Conservation (phyloP, 495 filamentous ascomycete genomes). For the Trichoderma parareesei region DNA sequence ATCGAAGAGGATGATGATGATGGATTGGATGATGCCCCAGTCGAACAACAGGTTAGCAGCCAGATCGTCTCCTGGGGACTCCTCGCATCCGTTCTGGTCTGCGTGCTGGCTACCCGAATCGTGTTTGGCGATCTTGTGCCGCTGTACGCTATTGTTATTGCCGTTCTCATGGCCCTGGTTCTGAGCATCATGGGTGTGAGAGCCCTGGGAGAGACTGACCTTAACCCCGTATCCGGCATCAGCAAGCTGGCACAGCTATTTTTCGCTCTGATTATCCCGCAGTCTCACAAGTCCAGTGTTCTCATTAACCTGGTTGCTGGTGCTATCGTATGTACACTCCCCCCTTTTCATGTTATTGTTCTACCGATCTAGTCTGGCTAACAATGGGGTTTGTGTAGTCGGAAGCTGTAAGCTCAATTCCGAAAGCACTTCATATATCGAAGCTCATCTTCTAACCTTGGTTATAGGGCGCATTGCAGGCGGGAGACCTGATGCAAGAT, state of each 20-base stretch:
- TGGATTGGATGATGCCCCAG: constrained; percentile 65
- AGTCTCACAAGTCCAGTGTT: constrained; percentile 66
- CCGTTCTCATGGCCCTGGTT: constrained; percentile 79
- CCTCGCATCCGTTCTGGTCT: constrained; percentile 66
- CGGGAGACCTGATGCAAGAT: constrained; percentile 97
- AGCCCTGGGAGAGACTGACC: constrained; percentile 88
- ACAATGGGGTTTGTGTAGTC: constrained; percentile 15
- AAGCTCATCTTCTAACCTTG: constrained; percentile 7
- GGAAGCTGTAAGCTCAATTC: constrained; percentile 22
- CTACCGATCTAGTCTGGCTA: not conserved
- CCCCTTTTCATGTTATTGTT: too few relatives aligned
- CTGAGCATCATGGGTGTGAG: constrained; percentile 93
- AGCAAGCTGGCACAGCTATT: constrained; percentile 92
- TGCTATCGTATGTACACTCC: constrained; percentile 47
- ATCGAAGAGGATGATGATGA: constrained; percentile 3
- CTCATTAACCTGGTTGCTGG: constrained; percentile 91
- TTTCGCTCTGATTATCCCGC: constrained; percentile 77
- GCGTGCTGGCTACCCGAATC: constrained; percentile 68
- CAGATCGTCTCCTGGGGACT: constrained; percentile 66
- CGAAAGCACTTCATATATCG: too few relatives aligned
- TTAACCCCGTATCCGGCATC: constrained; percentile 96
- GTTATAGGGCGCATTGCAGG: constrained; percentile 86
- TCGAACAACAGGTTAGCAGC: constrained; percentile 71
- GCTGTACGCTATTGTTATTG: constrained; percentile 64
- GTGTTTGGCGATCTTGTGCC: constrained; percentile 65